Conservation (phyloP, 805 yeast genomes). For the Candida boleticola region DNA sequence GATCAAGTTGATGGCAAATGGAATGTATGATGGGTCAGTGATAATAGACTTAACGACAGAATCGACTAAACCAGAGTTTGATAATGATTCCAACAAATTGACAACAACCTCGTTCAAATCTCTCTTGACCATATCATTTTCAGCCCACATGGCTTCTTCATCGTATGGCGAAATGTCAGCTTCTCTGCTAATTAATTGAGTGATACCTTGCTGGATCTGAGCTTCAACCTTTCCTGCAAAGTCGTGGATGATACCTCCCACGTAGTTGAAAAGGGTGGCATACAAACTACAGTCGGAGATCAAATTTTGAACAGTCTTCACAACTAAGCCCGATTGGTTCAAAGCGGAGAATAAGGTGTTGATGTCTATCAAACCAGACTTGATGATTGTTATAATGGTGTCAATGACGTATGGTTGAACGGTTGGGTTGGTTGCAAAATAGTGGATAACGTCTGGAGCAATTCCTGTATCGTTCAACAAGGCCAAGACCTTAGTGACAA, state of each 20-base stretch:
- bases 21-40: constrained; percentile 35
- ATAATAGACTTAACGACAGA: constrained; percentile 37
- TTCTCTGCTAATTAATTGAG: not conserved
- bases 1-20: constrained; percentile 36
- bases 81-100: constrained; percentile 40
- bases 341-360: constrained; percentile 32
- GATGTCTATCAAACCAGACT: constrained; percentile 32
- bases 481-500: constrained; percentile 39
- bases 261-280: constrained; percentile 31
- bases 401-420: constrained; percentile 27
- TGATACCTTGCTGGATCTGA: constrained; percentile 17
- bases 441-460: constrained; percentile 34
- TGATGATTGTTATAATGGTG: constrained; percentile 26
- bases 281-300: constrained; percentile 39
- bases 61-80: constrained; percentile 39
- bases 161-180: constrained; percentile 5
- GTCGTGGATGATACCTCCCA: constrained; percentile 23
- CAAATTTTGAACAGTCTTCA: constrained; percentile 31
- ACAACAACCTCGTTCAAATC: constrained; percentile 25
- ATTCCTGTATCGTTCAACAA: constrained; percentile 35
- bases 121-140: constrained; percentile 11
- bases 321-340: constrained; percentile 36
- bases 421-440: constrained; percentile 25
- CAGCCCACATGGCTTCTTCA: constrained; percentile 1
- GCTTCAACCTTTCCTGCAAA: constrained; percentile 25